A percentile compares a stretch with the other conserved stretches of the same genome.
These are phyloP conservation scores for Didymella keratinophila DNA, from an alignment of 2,329 filamentous ascomycete species.

Conservation along the genomic window DNA sequence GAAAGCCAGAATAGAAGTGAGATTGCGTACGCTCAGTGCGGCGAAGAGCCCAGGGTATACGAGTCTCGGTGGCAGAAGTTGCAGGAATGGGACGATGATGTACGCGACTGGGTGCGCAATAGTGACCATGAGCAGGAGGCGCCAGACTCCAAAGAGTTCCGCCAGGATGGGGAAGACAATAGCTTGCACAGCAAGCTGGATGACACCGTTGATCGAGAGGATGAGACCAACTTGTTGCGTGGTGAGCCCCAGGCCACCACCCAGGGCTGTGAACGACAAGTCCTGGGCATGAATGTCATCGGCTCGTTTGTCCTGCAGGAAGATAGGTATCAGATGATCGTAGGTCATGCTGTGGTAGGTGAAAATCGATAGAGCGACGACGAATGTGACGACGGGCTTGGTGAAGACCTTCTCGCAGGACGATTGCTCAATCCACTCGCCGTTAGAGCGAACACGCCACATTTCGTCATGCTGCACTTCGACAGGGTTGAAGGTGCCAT, in stretches of 20 bases:
- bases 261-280: conserved; percentile 45
- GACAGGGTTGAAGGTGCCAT: conserved; percentile 73
- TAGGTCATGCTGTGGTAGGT: conserved; percentile 96
- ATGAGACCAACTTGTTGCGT: conserved; percentile 73
- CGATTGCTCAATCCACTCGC: conserved; percentile 49
- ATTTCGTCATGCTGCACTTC: conserved; percentile 62
- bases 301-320: conserved; percentile 78
- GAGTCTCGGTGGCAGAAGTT: conserved; percentile 62
- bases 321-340: conserved; percentile 90
- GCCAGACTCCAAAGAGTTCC: conserved; percentile 71
- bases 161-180: conserved; percentile 73
- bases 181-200: conserved; percentile 76
- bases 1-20: conserved; percentile 73
- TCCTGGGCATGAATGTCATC: conserved; percentile 42
- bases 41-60: conserved; percentile 70
- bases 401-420: conserved; percentile 61
- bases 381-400: conserved; percentile 74
- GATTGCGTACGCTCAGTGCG: conserved; percentile 70
- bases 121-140: conserved; percentile 70
- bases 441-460: conserved; percentile 62
- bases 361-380: conserved; percentile 86
- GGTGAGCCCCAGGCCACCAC: conserved; percentile 71
- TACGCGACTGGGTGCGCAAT: conserved; percentile 72
- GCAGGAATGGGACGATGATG: conserved; percentile 73
- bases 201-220: conserved; percentile 72